These are phyloP conservation scores for Mentha longifolia DNA, from an alignment of 257 asterid species.

Conservation along the genomic window DNA sequence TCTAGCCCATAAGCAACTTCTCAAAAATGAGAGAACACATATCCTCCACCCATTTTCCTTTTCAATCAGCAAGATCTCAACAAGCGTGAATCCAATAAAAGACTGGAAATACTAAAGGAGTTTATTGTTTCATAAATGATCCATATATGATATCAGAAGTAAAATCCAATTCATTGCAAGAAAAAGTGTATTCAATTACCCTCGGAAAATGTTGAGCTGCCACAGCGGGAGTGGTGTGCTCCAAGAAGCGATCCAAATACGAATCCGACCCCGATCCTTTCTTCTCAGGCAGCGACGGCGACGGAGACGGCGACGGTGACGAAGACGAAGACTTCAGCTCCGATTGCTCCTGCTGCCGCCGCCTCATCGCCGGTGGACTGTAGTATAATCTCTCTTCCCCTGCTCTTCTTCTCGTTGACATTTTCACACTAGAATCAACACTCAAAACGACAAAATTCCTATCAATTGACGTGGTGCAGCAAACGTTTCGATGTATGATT, in stretches of 20 bases:
- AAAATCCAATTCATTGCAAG: slow-evolving; percentile 11
- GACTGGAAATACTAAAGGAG: background rate
- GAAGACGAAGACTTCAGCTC: slow-evolving; percentile 36
- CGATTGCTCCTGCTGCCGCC: slow-evolving; percentile 49
- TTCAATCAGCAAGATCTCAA: background rate
- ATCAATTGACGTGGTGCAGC: slow-evolving; percentile 3
- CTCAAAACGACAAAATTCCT: slow-evolving; percentile 14
- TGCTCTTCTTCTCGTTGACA: slow-evolving; percentile 54
- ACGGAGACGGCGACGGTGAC: slow-evolving; percentile 38
- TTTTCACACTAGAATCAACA: slow-evolving; percentile 27
- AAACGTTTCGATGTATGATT: background rate
- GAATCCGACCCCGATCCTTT: slow-evolving; percentile 46
- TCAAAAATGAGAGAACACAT: background rate
- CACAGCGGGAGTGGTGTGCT: slow-evolving; percentile 79
- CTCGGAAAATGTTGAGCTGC: slow-evolving; percentile 70
- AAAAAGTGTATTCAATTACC: slow-evolving; percentile 44
- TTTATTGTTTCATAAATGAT: background rate
- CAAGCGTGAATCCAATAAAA: slow-evolving; percentile 3
- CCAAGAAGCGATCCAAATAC: slow-evolving; percentile 82
- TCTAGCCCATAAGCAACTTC: background rate
- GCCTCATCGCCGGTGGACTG: slow-evolving; percentile 87
- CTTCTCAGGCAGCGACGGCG: slow-evolving; percentile 40
- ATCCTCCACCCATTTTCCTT: background rate
- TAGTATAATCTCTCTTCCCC: slow-evolving; percentile 74
- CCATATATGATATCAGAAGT: background rate